Conservation (phyloP, 2,329 filamentous ascomycete species). For the Lasiodiplodia gonubiensis region DNA sequence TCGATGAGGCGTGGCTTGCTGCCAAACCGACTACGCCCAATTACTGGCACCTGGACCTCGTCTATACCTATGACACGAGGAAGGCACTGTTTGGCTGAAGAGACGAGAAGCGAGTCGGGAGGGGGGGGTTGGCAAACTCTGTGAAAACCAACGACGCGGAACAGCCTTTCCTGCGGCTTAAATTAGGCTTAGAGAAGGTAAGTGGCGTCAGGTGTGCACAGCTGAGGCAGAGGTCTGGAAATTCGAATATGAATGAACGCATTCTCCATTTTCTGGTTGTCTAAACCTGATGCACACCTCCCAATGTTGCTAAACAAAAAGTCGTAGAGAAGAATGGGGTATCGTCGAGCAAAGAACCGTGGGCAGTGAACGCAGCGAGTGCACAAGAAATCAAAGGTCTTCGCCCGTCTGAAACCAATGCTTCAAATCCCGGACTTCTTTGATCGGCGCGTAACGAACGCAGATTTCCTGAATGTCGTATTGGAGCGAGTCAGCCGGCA, state of each 20-base stretch:
- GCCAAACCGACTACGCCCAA: conserved; percentile 32
- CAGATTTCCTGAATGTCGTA: conserved; percentile 51
- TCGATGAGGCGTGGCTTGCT: conserved; percentile 74
- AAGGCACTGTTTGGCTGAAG: conserved; percentile 26
- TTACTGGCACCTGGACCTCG: conserved; percentile 31
- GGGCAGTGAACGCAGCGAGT: background rate
- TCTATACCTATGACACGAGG: conserved; percentile 28
- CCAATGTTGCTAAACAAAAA: conserved; percentile 12
- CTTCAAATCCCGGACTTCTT: conserved; percentile 48
- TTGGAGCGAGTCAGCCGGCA: conserved; percentile 39
- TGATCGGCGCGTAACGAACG: conserved; percentile 48
- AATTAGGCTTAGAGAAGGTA: background rate
- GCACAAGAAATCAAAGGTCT: conserved; percentile 8
- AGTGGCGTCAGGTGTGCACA: background rate
- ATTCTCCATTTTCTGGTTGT: background rate
- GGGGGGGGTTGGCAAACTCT: background rate
- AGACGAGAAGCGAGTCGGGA: no score
- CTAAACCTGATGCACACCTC: conserved; percentile 5
- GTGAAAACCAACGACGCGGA: background rate
- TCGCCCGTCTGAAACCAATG: conserved; percentile 31
- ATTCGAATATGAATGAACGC: background rate
- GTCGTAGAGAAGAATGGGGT: conserved; percentile 4
- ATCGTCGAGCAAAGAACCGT: conserved; percentile 8
- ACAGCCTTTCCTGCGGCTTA: background rate
- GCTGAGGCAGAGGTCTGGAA: background rate